Evolutionary conservation across 257 asterid species (phyloP).

Genomic region (Echium plantagineum): DNA sequence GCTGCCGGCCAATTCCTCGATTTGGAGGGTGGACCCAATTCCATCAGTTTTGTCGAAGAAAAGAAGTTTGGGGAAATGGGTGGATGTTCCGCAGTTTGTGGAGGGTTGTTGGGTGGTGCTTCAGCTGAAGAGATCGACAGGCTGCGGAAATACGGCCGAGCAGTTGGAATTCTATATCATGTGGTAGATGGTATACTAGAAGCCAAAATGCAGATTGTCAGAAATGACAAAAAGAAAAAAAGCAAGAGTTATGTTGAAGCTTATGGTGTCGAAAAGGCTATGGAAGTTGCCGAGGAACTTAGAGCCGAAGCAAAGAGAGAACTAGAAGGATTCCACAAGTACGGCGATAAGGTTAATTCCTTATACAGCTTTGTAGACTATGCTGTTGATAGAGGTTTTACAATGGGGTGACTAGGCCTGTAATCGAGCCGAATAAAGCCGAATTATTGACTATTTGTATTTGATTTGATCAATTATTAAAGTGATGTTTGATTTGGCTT

Average conservation of each 20-base stretch:
- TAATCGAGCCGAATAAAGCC: too few species aligned
- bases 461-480: too few species aligned
- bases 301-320: constrained; percentile 65
- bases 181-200: constrained; percentile 60
- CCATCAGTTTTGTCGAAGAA: constrained; percentile 64
- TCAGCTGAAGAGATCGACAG: constrained; percentile 69
- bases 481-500: too few species aligned
- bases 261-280: constrained; percentile 83
- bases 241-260: constrained; percentile 64
- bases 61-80: constrained; percentile 95
- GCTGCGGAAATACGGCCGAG: constrained; percentile 26
- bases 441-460: too few species aligned
- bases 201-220: constrained; percentile 22
- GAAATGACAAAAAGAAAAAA: constrained; percentile 20
- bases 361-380: constrained; percentile 79
- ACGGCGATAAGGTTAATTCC: constrained; percentile 69
- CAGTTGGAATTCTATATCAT: constrained; percentile 22
- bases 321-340: constrained; percentile 50
- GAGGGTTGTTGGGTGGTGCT: constrained; percentile 82
- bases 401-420: too few species aligned
- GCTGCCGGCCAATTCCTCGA: constrained; percentile 89
- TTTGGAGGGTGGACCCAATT: constrained; percentile 71
- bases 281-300: constrained; percentile 73
- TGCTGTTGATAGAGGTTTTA: constrained; percentile 84
- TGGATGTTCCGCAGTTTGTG: constrained; percentile 91